Evolutionary conservation across 2,329 filamentous ascomycete genomes (phyloP), one percentile per base, ranked within the genome.

Genomic region (Elsinoe batatas): DNA sequence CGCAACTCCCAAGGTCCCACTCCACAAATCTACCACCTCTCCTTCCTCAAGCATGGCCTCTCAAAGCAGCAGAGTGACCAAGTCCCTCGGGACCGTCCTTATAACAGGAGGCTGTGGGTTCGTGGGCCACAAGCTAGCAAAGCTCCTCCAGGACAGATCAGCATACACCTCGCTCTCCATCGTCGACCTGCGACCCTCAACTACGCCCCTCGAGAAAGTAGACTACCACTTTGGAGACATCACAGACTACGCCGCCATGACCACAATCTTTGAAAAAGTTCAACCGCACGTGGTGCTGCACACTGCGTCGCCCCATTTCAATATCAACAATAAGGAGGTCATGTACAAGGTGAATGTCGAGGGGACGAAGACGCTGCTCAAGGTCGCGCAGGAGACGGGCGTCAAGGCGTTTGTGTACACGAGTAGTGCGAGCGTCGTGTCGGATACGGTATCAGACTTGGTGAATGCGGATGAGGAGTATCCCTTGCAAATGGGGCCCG

Each of bases 381-480:
- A 72, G 57, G 74, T 69, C 12, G 71, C 76, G 32, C 71, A 74
- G 60, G 71, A 76, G 61, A 67, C 70, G 3, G 73, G 73, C 2
- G 74, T 77, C 40, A 77, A 76, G 65, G 76, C 73, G 2, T 77
- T 79, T 58, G 72, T 80, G 13, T 77, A 77, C 63, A 79, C 76
- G 15, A 77, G 74, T 62, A 74, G 71, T 20, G 74, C 76, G 5
- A 76, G 74, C 40, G 72, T 79, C 18, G 69, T 78, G 37, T 71
- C 75, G 53, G 73, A 76, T 60, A 71, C 67, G 8, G 60, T 66
- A 40, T 68, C 63, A 43, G 70, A 76, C 61, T 67, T 79, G 38
- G 64, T 76, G 60, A 74, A 78, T 58, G 76, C 73, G 18, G 71
- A 78, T 59, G 75, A 77, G 64, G 65, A 69, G 47, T 78, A 72